Base-by-base conservation (phyloP, 208 protist genomes). In the Crithidia expoeki region DNA sequence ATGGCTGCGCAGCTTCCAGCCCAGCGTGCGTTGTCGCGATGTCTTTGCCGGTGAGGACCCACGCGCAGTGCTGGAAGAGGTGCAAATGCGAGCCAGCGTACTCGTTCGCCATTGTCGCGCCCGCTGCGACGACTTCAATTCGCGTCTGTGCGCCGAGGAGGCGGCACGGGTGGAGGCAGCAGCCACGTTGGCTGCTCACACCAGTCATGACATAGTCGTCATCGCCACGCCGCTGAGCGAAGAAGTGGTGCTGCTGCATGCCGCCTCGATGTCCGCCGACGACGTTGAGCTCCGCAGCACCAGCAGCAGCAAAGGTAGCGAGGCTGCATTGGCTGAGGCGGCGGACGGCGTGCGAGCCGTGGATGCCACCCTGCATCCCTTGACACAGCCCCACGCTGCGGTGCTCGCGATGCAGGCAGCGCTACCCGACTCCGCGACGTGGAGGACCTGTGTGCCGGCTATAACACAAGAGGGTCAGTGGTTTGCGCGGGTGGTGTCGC, bases 31-130 rank as follows among this genome's bases (percentile, higher is more conserved):
- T 19, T 50, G 73, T 1, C 60, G 50, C 23, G 72, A 86, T 32
- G 84, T 93, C 55, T 66, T 84, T 16, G 58, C 56, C 40, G 75
- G 65, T 52, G 76, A 83, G 21, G 59, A 77, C 64, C 72, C 72
- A 0, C 72, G 67, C 33, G 79, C 86, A 23, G 85, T 96, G 17
- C 76, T 88, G 33, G 81, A 91, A 38, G 88, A 96, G 81, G 94
- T 87, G 88, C 85, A 86, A 14, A 91, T 96, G 76, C 89, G 86
- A 66, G 86, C 85, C 14, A 91, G 85, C 69, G 81, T 96, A 5
- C 68, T 96, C 28, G 69, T 93, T 53, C 84, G 86, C 19, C 85
- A 94, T 66, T 82, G 75, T 28, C 68, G 84, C 16, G 80, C 85
- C 0, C 68, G 79, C 57, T 88, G 81, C 49, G 66, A 80, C 27